Base-by-base conservation (phyloP, 352 stramenopile species). In the Phytopythium montanum region DNA sequence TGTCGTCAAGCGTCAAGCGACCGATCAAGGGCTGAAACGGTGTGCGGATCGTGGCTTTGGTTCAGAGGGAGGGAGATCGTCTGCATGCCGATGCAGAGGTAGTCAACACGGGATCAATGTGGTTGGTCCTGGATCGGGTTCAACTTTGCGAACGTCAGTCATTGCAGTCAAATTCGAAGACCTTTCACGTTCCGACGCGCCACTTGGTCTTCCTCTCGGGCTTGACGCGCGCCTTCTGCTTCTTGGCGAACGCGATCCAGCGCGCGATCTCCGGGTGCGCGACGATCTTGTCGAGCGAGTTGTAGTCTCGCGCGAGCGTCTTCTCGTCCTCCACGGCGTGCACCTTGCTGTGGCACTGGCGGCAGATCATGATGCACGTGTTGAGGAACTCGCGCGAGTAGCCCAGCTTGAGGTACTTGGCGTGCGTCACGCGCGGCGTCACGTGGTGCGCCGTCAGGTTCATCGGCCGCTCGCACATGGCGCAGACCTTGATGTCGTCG, bases 401-500 rank as follows among this genome's bases (percentile, higher is more conserved):
- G 2, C 86, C 88, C 49, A 86, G 85, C 62, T 92, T 90, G 28
- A 89, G 54, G 62, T 94, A 95, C 59, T 76, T 84, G 25, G 75
- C 62, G 56, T 96, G 88, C 4, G 69, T 88, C n/a, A 79, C 80
- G 41, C 88, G 88, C 6, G 95, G 95, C 54, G 97, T 97, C 9
- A 98, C 70, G 62, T 98, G 95, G 70, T 98, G 95, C 7, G 82
- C 81, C 16, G 92, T 98, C 19, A 98, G 52, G 59, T 90, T 92
- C 72, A 97, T 97, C 12, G 78, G 73, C 23, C 95, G 82, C 70
- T 97, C 90, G 56, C 95, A 98, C 68, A 98, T 90, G 59, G 79
- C 82, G 51, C 95, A 98, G 36, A 79, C 12, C n/a, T 53, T 58
- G 9, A 49, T 9, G 25, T 38, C 33, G 23, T 6, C 23, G 18